phyloP scores from a whole-genome alignment of 441 rosid genomes.

The Eruca vesicaria region DNA sequence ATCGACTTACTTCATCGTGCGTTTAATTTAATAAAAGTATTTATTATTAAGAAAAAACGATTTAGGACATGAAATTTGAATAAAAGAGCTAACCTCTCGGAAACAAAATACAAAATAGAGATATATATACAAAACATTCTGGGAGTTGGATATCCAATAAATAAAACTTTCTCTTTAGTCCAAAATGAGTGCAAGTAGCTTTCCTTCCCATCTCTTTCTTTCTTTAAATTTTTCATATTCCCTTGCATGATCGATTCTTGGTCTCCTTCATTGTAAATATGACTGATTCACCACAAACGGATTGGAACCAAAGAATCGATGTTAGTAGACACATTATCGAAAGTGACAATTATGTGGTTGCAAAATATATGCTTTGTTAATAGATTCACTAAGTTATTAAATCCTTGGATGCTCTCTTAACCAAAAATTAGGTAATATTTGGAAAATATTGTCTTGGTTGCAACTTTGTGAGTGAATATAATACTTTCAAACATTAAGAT shows the following conservation, averaged over 20 bases:
- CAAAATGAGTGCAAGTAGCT: constrained; percentile 28
- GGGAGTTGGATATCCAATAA: constrained; percentile 29
- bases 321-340: neutral
- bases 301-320: constrained; percentile 17
- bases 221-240: constrained; percentile 8
- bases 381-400: constrained; percentile 13
- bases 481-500: neutral
- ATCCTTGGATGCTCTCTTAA: neutral
- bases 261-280: constrained; percentile 17
- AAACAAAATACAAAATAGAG: neutral
- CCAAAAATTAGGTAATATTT: constrained; percentile 9
- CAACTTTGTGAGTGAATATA: neutral
- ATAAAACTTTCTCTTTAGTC: constrained; percentile 1
- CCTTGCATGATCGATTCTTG: constrained; percentile 4
- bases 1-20: too few relatives aligned
- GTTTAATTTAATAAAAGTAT: too few relatives aligned
- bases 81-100: too few relatives aligned
- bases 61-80: too few relatives aligned
- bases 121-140: constrained; percentile 10
- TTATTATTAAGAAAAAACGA: too few relatives aligned
- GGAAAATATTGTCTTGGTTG: neutral
- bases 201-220: constrained; percentile 16
- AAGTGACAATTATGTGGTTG: constrained; percentile 17
- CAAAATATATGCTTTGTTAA: constrained; percentile 16
- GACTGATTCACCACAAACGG: constrained; percentile 9